Evolutionary conservation across 371 early-diverging fungal genomes (phyloP), one percentile per base, ranked within the genome.

Genomic region (Mucor mucedo): DNA sequence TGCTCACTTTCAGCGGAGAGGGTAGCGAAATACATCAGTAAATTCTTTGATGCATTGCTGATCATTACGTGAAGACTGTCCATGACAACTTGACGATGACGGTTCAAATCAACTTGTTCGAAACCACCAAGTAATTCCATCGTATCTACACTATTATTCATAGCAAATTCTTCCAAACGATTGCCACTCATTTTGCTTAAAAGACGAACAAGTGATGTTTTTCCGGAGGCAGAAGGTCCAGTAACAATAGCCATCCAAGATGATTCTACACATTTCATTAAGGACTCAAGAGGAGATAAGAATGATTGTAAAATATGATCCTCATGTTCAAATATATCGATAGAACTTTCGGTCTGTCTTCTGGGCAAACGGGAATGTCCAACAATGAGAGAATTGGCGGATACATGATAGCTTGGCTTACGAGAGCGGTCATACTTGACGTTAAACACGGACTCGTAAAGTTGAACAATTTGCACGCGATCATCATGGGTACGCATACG

Each of bases 91-190:
- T 88, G 82, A 39, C 87, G 81, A 67, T 95, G 93, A 28, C 98
- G 88, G 33, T 86, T 87, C 42, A 92, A 59, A 72, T 97, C 97
- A 14, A 95, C 90, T 68, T 98, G 98, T 73, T 98, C 98, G 69
- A 97, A 98, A 11, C 98, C 97, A 67, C 99, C 99, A 33, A 98
- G 73, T 2, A 98, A 73, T 70, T 98, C 99, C 80, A 95, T 90
- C 0, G 98, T 92, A 60, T 98, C 99, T 7, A 98, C 93, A 11
- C 93, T 91, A 39, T 89, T 87, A 73, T 96, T 97, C 96, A 98
- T 94, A 8, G 96, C 84, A 65, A 97, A 95, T 77, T 97, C 97
- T 35, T 90, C 87, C 27, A 98, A 77, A 32, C 72, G 73, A 67
- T 93, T 89, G 4, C 96, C 96, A 2, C 92, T 89, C 49, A 95